A percentile compares a stretch with the other conserved stretches of the same genome.
Evolutionary conservation across 352 stramenopile genomes (phyloP).

Genomic region (Globisporangium viniferum): DNA sequence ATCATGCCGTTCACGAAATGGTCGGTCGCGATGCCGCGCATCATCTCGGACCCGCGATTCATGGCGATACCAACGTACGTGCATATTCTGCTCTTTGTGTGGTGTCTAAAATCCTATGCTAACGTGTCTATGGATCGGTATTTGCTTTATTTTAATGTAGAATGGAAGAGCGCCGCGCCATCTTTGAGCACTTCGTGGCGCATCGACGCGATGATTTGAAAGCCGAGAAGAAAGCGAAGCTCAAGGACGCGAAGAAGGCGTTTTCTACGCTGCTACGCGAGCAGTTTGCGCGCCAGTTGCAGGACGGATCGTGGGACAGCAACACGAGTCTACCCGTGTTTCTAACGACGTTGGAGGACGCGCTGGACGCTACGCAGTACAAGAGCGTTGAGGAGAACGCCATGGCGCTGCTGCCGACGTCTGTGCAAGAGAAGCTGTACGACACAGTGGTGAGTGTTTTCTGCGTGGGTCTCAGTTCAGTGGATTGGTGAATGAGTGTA

Average conservation of each 20-base stretch:
- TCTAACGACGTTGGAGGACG: conserved; percentile 43
- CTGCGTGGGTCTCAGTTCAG: neutral
- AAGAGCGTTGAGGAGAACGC: conserved; percentile 39
- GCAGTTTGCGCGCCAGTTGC: conserved; percentile 32
- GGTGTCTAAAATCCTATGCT: neutral
- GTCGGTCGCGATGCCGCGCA: conserved; percentile 73
- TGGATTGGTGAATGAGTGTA: no score
- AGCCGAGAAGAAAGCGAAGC: conserved; percentile 68
- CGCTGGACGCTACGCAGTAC: conserved; percentile 26
- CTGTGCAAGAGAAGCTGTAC: conserved; percentile 56
- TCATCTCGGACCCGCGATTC: conserved; percentile 70
- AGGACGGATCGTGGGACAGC: conserved; percentile 34
- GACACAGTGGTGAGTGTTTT: conserved; percentile 27
- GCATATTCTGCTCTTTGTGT: neutral
- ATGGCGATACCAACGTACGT: conserved; percentile 55
- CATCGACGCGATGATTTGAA: conserved; percentile 75
- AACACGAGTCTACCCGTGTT: conserved; percentile 58
- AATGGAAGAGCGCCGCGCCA: conserved; percentile 75
- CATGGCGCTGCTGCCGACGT: conserved; percentile 35
- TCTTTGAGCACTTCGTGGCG: conserved; percentile 80
- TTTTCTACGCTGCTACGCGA: conserved; percentile 44
- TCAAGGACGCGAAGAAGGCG: conserved; percentile 57
- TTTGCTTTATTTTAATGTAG: conserved; percentile 20
- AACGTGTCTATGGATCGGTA: neutral
- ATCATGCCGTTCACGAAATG: conserved; percentile 85